phyloP scores from a whole-genome alignment of 1,139 yeast genomes.

The Pichia sp. region DNA sequence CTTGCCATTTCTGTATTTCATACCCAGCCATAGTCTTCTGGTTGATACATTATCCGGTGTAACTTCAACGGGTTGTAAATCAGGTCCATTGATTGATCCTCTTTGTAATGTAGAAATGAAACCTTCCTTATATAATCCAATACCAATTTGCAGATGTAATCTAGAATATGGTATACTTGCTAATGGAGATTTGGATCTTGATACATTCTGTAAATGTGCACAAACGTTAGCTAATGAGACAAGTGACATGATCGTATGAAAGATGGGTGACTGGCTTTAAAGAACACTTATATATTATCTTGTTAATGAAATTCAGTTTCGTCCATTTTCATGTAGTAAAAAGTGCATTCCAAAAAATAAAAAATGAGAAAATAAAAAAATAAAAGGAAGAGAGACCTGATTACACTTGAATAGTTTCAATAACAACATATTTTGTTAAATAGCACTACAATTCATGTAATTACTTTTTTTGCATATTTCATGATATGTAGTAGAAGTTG shows the following conservation, averaged over 20 bases:
- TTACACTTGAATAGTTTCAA: too few relatives aligned
- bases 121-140: slow-evolving; percentile 86
- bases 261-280: too few relatives aligned
- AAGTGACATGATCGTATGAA: slow-evolving; percentile 55
- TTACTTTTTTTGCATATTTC: too few relatives aligned
- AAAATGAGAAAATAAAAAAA: background rate
- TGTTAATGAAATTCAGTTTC: background rate
- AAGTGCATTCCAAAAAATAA: too few relatives aligned
- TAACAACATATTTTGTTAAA: too few relatives aligned
- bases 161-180: slow-evolving; percentile 83
- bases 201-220: slow-evolving; percentile 84
- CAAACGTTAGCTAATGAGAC: slow-evolving; percentile 80
- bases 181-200: slow-evolving; percentile 63
- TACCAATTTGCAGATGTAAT: slow-evolving; percentile 74
- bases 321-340: background rate
- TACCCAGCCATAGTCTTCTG: slow-evolving; percentile 84
- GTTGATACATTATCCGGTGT: slow-evolving; percentile 84
- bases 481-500: too few relatives aligned
- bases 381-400: too few relatives aligned
- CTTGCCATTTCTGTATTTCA: slow-evolving; percentile 76
- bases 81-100: slow-evolving; percentile 92
- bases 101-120: slow-evolving; percentile 76
- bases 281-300: too few relatives aligned
- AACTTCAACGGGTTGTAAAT: slow-evolving; percentile 61
- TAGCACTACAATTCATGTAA: too few relatives aligned